Percentiles rank a stretch among this genome's conserved stretches.
Conservation (phyloP, 345 rosid genomes). For the Cardamine chenopodiifolia region DNA sequence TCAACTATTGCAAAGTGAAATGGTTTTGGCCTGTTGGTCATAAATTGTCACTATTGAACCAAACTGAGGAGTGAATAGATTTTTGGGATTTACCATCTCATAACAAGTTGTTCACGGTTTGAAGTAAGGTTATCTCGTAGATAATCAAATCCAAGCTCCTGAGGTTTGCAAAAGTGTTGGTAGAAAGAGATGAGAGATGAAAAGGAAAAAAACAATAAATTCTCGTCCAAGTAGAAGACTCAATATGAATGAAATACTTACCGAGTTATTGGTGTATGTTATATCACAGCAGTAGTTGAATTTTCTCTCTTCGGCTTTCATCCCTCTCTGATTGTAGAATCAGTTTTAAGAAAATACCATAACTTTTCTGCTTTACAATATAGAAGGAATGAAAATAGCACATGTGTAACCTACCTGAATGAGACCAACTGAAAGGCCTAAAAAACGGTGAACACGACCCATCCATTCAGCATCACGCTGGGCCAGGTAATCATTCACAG, state of each 20-base stretch:
- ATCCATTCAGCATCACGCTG: constrained; percentile 99
- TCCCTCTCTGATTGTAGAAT: constrained; percentile 64
- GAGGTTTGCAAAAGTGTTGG: constrained; percentile 41
- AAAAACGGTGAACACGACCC: constrained; percentile 93
- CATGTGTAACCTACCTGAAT: constrained; percentile 61
- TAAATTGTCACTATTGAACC: constrained; percentile 30
- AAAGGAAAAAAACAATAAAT: neutral
- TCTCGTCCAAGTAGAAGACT: constrained; percentile 4
- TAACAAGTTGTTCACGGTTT: constrained; percentile 79
- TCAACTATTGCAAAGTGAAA: constrained; percentile 96
- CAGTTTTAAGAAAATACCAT: constrained; percentile 22
- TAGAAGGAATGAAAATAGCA: constrained; percentile 1
- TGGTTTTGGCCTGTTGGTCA: constrained; percentile 84
- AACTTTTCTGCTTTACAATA: constrained; percentile 14
- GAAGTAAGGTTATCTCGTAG: constrained; percentile 91
- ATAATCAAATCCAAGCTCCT: constrained; percentile 99
- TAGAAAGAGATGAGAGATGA: constrained; percentile 11
- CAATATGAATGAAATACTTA: constrained; percentile 45
- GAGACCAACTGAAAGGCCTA: constrained; percentile 96
- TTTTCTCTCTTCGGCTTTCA: constrained; percentile 82
- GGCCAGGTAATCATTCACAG: constrained; percentile 95
- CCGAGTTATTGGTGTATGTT: constrained; percentile 93
- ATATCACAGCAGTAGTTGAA: constrained; percentile 80
- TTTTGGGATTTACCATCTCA: constrained; percentile 75
- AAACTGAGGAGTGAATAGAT: constrained; percentile 25